Evolutionary conservation across 2,329 filamentous ascomycete genomes (phyloP), one percentile per base, ranked within the genome.

Genomic region (Apiospora pterosperma): DNA sequence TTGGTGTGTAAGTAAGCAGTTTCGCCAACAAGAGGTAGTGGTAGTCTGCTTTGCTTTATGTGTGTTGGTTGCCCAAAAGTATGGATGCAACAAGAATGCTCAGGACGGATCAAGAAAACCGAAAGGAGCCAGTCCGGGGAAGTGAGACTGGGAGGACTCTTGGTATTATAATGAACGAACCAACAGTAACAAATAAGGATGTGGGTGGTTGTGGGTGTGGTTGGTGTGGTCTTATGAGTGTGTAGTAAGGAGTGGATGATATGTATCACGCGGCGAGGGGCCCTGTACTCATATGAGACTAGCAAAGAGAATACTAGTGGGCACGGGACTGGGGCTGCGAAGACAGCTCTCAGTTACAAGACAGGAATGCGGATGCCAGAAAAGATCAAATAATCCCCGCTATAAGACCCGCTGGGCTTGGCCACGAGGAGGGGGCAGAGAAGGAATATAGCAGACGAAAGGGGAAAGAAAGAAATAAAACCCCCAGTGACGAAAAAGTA

Each of bases 231-330:
- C 60, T 23, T 42, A 36, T 34, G 39, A 23, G 39, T 19, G 60
- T n/a, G 31, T 55, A 55, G 48, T 55, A 55, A 55, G 48, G 48
- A 34, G 60, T 42, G 25, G 38, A 42, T 62, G 60, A 60, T 39
- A 62, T 71, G 70, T 75, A 74, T 75, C 73, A 74, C 72, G 69
- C 71, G 74, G 73, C 71, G 67, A 61, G 59, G 59, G 59, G 39
- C 36, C 52, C 21, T 61, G 59, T 28, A 41, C 36, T 55, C 48
- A 55, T 55, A 55, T 55, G 48, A 19, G 48, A 55, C 48, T 55
- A 55, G 48, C 48, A 55, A 55, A 34, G 48, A n/a, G 44, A 55
- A 34, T 55, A 34, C 28, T 16, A 55, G 48, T 55, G 48, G 48
- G 48, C 48, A 55, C 48, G 48, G 28, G 48, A 55, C 48, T 34